Base-by-base conservation (phyloP, 768 basidiomycete species). In the Trametopsis cervina region DNA sequence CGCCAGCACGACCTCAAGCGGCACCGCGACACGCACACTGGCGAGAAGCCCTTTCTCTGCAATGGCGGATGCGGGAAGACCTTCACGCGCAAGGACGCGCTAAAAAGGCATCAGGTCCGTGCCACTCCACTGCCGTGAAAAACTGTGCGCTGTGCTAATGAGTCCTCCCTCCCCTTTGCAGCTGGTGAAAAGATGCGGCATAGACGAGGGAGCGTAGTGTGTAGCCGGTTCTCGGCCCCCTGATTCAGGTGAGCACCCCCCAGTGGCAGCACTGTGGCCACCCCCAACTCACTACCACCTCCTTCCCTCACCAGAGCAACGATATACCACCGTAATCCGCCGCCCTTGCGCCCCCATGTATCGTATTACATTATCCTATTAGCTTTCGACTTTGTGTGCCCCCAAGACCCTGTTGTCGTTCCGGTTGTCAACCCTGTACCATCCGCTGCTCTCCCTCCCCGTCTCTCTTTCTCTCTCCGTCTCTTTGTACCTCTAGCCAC, bases 11-110 rank as follows among this genome's bases (percentile, higher is more conserved):
- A 91, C 63, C 64, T 90, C 60, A 89, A 89, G 61, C 77, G 88
- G 27, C 88, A 91, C 66, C 73, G 83, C 54, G 86, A 89, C 57
- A 89, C 85, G 21, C 88, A 89, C 66, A 84, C 84, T 4, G 87
- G 87, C 29, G 87, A 89, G 64, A 89, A 89, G 62, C 87, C 88
- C 7, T 90, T 80, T 66, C 64, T 80, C 15, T 90, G 88, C 65
- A 89, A 89, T 56, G 86, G 85, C 11, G 84, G 83, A 38, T 90
- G 88, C 50, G 86, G 85, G 41, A 89, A 89, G 71, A 89, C 87
- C 2, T 90, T 89, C 60, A 90, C 87, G 42, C 76, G 88, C 54
- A 89, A 89, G 67, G 88, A 90, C 60, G 88, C 88, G 13, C 66
- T 90, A 59, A 90, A 89, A 67, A 77, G 88, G 51, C 88, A 90